These are phyloP conservation scores for Fusarium begoniae DNA, from an alignment of 2,329 filamentous ascomycete genomes.

Conservation along the genomic window DNA sequence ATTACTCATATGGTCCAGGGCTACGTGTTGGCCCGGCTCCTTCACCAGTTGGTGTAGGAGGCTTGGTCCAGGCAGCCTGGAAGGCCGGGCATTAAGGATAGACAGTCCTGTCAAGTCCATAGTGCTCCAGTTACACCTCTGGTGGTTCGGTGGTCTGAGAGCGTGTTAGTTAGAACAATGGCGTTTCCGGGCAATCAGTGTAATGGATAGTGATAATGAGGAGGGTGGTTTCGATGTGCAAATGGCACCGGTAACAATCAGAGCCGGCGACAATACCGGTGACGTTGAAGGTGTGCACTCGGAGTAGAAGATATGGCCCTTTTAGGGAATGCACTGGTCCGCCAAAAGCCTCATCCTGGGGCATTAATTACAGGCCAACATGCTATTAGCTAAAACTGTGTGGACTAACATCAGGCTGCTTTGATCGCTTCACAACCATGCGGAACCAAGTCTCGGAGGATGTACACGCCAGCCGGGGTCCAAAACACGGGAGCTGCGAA, in stretches of 20 bases:
- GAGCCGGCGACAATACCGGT: constrained; percentile 9
- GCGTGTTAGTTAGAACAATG: not conserved
- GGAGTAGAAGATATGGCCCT: constrained; percentile 36
- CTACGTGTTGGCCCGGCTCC: constrained; percentile 36
- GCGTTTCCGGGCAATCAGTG: constrained; percentile 1
- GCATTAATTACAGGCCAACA: constrained; percentile 34
- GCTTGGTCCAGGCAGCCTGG: constrained; percentile 53
- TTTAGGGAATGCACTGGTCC: constrained; percentile 38
- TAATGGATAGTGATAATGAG: not conserved
- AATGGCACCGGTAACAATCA: constrained; percentile 13
- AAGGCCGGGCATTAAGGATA: constrained; percentile 57
- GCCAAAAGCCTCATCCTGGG: constrained; percentile 37
- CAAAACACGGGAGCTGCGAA: constrained; percentile 35
- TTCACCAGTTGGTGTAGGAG: constrained; percentile 69
- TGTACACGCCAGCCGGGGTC: constrained; percentile 26
- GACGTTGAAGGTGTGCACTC: constrained; percentile 18
- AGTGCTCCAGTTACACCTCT: not conserved
- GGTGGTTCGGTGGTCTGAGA: constrained; percentile 1
- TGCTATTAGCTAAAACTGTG: constrained; percentile 40
- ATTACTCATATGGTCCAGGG: constrained; percentile 47
- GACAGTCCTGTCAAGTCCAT: constrained; percentile 50
- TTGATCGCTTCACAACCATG: constrained; percentile 35
- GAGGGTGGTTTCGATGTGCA: constrained; percentile 23
- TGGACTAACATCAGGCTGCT: constrained; percentile 43
- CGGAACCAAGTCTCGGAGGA: constrained; percentile 34